Evolutionary conservation across 768 basidiomycete genomes (phyloP).

Genomic region (Kwoniella europaea): DNA sequence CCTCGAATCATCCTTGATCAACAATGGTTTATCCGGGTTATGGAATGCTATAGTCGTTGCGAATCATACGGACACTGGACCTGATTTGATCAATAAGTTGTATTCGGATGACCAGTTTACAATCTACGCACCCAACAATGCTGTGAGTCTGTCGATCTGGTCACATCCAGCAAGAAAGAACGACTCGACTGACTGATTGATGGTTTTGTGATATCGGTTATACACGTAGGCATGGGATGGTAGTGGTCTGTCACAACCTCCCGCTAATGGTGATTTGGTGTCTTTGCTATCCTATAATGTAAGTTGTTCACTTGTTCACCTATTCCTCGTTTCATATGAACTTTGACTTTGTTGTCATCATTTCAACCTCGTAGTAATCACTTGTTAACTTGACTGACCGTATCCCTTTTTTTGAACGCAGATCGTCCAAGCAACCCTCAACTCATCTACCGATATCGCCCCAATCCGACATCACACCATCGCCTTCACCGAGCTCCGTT

Average conservation of each 20-base stretch:
- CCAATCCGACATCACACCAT: constrained; percentile 39
- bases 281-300: constrained; percentile 39
- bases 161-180: too few species aligned
- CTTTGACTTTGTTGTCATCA: background rate
- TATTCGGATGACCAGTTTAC: constrained; percentile 32
- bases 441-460: constrained; percentile 37
- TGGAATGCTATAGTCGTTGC: constrained; percentile 18
- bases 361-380: background rate
- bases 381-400: background rate
- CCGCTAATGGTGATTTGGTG: constrained; percentile 24
- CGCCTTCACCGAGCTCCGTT: constrained; percentile 33
- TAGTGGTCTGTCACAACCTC: constrained; percentile 10
- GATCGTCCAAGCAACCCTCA: constrained; percentile 36
- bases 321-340: background rate
- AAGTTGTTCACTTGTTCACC: constrained; percentile 1
- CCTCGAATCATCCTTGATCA: constrained; percentile 4
- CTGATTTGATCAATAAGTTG: constrained; percentile 21
- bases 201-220: background rate
- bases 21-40: constrained; percentile 14
- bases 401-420: background rate
- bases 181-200: background rate
- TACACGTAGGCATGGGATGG: constrained; percentile 25
- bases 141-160: constrained; percentile 16
- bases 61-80: constrained; percentile 11
- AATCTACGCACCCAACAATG: constrained; percentile 33